phyloP scores from a whole-genome alignment of 257 asterid species.

The Solanum commersonii region DNA sequence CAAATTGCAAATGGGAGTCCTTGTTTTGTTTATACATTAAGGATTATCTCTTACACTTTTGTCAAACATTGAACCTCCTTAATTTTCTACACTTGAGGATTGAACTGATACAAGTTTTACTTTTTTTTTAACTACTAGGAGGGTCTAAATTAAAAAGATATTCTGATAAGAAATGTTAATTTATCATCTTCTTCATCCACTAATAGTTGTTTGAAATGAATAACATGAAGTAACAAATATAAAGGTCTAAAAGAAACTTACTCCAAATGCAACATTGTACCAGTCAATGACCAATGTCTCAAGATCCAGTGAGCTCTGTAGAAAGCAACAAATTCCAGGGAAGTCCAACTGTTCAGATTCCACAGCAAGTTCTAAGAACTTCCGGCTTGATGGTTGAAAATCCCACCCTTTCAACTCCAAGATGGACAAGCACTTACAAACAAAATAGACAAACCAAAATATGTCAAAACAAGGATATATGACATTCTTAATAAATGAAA shows the following conservation, averaged over 20 bases:
- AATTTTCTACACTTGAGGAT: background rate
- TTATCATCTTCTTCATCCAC: background rate
- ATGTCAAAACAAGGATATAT: too few species aligned
- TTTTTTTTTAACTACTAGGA: background rate
- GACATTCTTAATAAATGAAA: background rate
- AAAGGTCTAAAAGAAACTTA: background rate
- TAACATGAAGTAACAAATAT: background rate
- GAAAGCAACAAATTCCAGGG: too few species aligned
- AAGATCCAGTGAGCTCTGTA: too few species aligned
- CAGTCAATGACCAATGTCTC: background rate
- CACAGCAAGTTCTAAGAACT: too few species aligned
- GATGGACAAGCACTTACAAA: too few species aligned
- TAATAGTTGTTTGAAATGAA: background rate
- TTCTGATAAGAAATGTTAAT: background rate
- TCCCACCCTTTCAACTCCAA: too few species aligned
- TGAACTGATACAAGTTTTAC: background rate
- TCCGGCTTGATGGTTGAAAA: too few species aligned
- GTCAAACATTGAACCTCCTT: background rate
- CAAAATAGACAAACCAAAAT: too few species aligned
- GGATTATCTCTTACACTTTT: background rate
- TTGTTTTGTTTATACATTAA: background rate
- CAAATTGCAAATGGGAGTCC: background rate
- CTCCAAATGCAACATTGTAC: background rate
- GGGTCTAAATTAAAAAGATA: background rate
- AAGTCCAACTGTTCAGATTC: too few species aligned